Base-by-base conservation (phyloP, 202 grass and related monocot species). In the Saccharum hybrid region DNA sequence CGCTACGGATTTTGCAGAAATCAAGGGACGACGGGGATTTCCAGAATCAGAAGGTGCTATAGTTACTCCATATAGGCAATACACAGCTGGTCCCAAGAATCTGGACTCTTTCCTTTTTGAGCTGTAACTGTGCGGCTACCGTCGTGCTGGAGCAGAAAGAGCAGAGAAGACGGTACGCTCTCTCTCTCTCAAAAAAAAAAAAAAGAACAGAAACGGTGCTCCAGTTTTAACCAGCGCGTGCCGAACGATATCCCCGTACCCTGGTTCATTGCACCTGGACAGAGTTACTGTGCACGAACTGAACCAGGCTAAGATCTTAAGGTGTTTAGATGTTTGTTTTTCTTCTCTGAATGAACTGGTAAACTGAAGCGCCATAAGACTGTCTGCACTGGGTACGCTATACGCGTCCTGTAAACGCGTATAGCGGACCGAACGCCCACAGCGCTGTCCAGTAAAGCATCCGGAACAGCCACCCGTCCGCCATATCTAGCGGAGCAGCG, bases 181-280 rank as follows among this genome's bases (percentile, higher is more conserved):
- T 33, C 31, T 33, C 31, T 33, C 31, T 33, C 31, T 33, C 31
- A 1, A 33, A 33, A 33, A 33, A 33, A 33, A 33, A 33, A 33
- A 33, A 33, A 33, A 33, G 31, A 33, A 33, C 28, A 28, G 28
- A 28, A 4, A 11, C 34, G 71, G 16, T 59, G 72, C 11, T 62
- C 73, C 65, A 78, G 66, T 77, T 82, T 89, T 82, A 78, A 71
- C 72, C 56, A 6, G 9, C 23, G 36, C 3, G 56, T 11, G 14
- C 33, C 51, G 37, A 10, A 48, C 42, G 5, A 8, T n/a, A 75
- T 43, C 26, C 40, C 30, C 16, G 48, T 0, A 59, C 19, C 15
- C 18, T 48, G 68, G 68, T 90, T 86, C 88, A 64, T 42, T 86
- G 88, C 72, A 90, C 62, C 79, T 90, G 37, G 88, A 90, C 88